phyloP scores from a whole-genome alignment of 495 filamentous ascomycete species.

The Hypomontagnella monticulosa region DNA sequence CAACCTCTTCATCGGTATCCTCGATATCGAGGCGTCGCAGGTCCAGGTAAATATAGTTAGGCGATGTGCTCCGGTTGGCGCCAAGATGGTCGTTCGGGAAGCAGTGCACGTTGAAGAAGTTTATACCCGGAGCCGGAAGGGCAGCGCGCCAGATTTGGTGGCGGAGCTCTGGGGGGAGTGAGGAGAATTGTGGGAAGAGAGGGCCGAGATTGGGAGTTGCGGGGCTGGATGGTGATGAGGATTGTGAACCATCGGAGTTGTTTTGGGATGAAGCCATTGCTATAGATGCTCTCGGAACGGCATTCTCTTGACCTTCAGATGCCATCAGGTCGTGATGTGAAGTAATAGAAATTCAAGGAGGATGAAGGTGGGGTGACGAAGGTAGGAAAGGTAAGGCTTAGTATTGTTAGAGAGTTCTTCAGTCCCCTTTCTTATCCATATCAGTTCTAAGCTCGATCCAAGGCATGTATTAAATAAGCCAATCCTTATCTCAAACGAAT shows the following conservation, averaged over 20 bases:
- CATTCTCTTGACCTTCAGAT: too few species aligned
- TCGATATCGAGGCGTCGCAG: slow-evolving; percentile 37
- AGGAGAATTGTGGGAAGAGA: slow-evolving; percentile 29
- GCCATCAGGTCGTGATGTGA: too few species aligned
- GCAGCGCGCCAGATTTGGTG: slow-evolving; percentile 46
- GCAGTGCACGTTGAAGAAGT: slow-evolving; percentile 48
- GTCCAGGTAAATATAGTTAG: slow-evolving; percentile 41
- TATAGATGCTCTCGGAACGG: neutral
- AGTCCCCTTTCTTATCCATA: too few species aligned
- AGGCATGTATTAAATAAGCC: too few species aligned
- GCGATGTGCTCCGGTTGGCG: slow-evolving; percentile 39
- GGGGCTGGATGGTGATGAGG: slow-evolving; percentile 7
- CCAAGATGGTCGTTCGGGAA: slow-evolving; percentile 41
- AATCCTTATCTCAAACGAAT: too few species aligned
- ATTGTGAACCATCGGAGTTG: neutral
- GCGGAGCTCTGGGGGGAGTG: slow-evolving; percentile 49
- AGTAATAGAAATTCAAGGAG: too few species aligned
- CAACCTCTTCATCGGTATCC: slow-evolving; percentile 31
- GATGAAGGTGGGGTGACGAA: too few species aligned
- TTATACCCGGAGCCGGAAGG: slow-evolving; percentile 37
- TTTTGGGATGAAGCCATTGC: slow-evolving; percentile 7
- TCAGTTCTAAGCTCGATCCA: too few species aligned
- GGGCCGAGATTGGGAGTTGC: neutral
- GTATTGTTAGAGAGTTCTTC: too few species aligned
- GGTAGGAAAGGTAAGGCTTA: too few species aligned